Evolutionary conservation across 805 yeast genomes (phyloP), one percentile per base, ranked within the genome.

Genomic region (Ogataea parapolymorpha): DNA sequence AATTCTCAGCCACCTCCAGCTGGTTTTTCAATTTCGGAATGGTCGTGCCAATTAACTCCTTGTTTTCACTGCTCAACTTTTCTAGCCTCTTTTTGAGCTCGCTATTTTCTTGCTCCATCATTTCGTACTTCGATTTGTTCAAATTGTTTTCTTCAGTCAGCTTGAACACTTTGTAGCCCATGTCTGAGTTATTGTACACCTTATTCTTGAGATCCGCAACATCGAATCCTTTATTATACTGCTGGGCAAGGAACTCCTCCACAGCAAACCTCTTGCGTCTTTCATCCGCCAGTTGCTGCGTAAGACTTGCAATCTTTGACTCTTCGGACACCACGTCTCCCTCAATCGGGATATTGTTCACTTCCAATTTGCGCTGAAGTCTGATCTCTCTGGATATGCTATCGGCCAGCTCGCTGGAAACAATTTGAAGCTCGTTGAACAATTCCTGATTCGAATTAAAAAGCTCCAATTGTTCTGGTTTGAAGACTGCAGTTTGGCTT

Each of bases 341-440:
- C 33, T 62, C 68, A 34, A 41, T 22, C 23, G 42, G 26, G 26
- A 41, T 16, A 26, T 45, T 37, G 10, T 32, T 30, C 3, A 48
- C 17, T 6, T 41, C 44, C 20, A 77, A 41, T 32, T 63, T 68
- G 35, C 66, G 65, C 52, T 82, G 89, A 32, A 85, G 56, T 14
- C 67, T 58, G n/a, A 83, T 66, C 56, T 85, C 95, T 29, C 93
- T 66, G 39, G 77, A 74, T 33, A 85, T 82, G 0, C 90, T 80
- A 17, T 77, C 77, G 0, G 89, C 90, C 36, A 85, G 66, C 53
- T 85, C 95, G 18, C 75, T 74, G 1, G 90, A 80, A 1, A 85
- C 81, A 17, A 83, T 54, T 44, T 80, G 82, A 29, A 85, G 61
- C 54, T 85, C 91, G 41, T 74, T 71, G 51, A 82, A 67, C 28